A percentile compares a stretch with the other conserved stretches of the same genome.
Evolutionary conservation across 495 filamentous ascomycete genomes (phyloP).

Genomic region (Penicillium cataractarum): DNA sequence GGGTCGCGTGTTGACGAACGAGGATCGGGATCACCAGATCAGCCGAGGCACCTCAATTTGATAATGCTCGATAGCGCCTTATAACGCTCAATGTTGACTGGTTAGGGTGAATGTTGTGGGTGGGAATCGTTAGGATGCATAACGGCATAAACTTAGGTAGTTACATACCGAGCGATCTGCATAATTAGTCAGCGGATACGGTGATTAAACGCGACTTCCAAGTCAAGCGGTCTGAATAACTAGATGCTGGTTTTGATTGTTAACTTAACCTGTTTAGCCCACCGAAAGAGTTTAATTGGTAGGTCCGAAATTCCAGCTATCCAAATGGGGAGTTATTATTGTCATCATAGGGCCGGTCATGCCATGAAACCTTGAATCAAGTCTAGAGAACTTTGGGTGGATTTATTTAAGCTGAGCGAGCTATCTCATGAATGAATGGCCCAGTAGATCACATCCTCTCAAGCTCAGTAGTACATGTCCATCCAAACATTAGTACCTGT

Average conservation of each 20-base stretch:
- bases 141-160: neutral
- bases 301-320: too few relatives aligned
- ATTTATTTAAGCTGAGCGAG: too few relatives aligned
- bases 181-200: slow-evolving; percentile 25
- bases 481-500: neutral
- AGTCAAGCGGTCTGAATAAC: too few relatives aligned
- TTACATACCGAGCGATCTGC: neutral
- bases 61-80: neutral
- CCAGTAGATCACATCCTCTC: neutral
- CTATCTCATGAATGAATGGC: too few relatives aligned
- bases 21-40: neutral
- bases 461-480: neutral
- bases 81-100: neutral
- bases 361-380: too few relatives aligned
- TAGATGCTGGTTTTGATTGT: too few relatives aligned
- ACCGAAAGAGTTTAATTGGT: too few relatives aligned
- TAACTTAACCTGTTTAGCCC: too few relatives aligned
- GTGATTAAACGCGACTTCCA: too few relatives aligned
- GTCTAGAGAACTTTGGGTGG: too few relatives aligned
- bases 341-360: too few relatives aligned
- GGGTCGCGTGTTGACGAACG: neutral
- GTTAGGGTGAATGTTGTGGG: neutral
- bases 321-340: too few relatives aligned
- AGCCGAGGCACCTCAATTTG: neutral
- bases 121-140: slow-evolving; percentile 3